phyloP scores from a whole-genome alignment of 805 yeast species.

The Ogataea pini region DNA sequence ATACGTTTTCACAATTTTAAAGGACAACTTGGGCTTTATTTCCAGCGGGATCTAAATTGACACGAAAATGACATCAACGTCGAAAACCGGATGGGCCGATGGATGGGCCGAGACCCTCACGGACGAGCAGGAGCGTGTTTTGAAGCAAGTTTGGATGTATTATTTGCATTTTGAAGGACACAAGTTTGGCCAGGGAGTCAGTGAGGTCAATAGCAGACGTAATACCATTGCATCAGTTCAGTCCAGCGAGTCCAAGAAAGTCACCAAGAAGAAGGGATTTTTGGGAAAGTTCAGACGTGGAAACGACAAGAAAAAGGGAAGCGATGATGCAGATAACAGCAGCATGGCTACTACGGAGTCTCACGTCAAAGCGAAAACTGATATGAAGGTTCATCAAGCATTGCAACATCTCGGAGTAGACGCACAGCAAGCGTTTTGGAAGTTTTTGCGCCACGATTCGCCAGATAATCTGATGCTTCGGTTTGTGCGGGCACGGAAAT shows the following conservation, averaged over 20 bases:
- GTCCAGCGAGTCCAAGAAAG: slow-evolving; percentile 28
- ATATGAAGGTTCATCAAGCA: slow-evolving; percentile 46
- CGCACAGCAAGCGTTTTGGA: slow-evolving; percentile 56
- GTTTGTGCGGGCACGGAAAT: slow-evolving; percentile 84
- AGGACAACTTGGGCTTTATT: no score
- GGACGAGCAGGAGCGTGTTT: slow-evolving; percentile 57
- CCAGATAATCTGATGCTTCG: slow-evolving; percentile 79
- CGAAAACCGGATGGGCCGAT: slow-evolving; percentile 20
- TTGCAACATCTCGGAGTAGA: slow-evolving; percentile 54
- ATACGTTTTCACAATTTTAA: no score
- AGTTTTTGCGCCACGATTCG: slow-evolving; percentile 68
- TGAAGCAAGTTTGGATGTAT: slow-evolving; percentile 74
- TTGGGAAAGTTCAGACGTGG: slow-evolving; percentile 32
- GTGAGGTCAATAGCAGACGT: slow-evolving; percentile 16
- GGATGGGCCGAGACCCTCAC: slow-evolving; percentile 50
- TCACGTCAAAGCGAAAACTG: slow-evolving; percentile 31
- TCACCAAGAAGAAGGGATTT: slow-evolving; percentile 35
- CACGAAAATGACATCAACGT: slow-evolving; percentile 3
- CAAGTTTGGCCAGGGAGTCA: slow-evolving; percentile 17
- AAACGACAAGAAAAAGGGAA: slow-evolving; percentile 25
- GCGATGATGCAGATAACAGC: slow-evolving; percentile 23
- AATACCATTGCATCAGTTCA: slow-evolving; percentile 33
- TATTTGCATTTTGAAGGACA: slow-evolving; percentile 61
- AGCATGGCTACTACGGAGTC: slow-evolving; percentile 30
- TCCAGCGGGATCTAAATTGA: no score